Base-by-base conservation (phyloP, 768 basidiomycete genomes). In the Pleurotus platypus region DNA sequence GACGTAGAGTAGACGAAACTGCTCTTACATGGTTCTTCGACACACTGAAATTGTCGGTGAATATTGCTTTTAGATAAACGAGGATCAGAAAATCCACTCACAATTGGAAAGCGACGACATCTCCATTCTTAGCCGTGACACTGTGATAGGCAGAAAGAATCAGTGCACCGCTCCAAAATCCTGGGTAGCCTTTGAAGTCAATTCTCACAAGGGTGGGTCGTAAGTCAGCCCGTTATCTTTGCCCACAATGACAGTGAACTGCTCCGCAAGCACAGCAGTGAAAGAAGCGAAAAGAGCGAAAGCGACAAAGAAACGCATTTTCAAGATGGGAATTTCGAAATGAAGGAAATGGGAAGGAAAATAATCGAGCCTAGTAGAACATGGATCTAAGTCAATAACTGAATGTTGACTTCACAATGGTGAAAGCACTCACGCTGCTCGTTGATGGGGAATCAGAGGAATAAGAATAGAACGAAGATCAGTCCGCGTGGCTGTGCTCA, bases 301-400 rank as follows among this genome's bases (percentile, higher is more conserved):
- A 64, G 75, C 22, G 27, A 58, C 58, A 60, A 77, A 76, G 72
- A 80, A 80, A 66, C 71, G 82, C 83, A 85, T 86, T 68, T 70
- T 77, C 57, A 56, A 64, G 59, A 59, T 26, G 45, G 58, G 60
- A 66, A 68, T 66, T 62, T 68, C 62, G 63, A 61, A 63, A 65
- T 39, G 58, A 62, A 62, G 48, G 66, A 22, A 42, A 54, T 24
- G n/a, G n/a, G 38, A 54, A 16, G 51, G 18, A 18, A 24, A 22
- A 54, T 22, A 54, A n/a, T 64, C 62, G 48, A 62, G 64, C 59
- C 59, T 66, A 69, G 58, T 63, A 64, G 72, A 76, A 73, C 72
- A 71, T 74, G 54, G 37, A 57, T 48, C 55, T 9, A 3, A 35
- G 12, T 35, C 30, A 35, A 35, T 35, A 49, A 43, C 48, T 46